Conservation (phyloP, 495 filamentous ascomycete genomes). For the Penicillium waksmanii region DNA sequence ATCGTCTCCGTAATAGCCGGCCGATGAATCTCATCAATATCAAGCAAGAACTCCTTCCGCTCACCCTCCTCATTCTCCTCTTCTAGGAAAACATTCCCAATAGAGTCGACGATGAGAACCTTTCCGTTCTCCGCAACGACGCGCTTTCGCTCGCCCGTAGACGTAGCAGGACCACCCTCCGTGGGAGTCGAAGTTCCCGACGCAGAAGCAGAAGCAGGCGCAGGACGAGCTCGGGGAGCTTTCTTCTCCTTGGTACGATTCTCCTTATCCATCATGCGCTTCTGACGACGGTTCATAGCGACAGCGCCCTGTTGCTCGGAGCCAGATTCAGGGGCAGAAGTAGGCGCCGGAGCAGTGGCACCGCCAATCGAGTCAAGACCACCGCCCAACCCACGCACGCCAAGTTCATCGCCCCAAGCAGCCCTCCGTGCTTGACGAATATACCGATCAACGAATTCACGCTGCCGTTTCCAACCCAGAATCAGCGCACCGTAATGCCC, state of each 20-base stretch:
- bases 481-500: slow-evolving; percentile 84
- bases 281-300: slow-evolving; percentile 82
- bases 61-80: slow-evolving; percentile 86
- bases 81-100: slow-evolving; percentile 90
- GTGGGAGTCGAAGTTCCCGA: slow-evolving; percentile 56
- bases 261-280: slow-evolving; percentile 83
- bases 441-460: slow-evolving; percentile 87
- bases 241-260: slow-evolving; percentile 66
- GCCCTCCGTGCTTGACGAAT: slow-evolving; percentile 85
- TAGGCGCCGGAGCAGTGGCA: slow-evolving; percentile 30
- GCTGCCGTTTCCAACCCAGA: slow-evolving; percentile 84
- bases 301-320: slow-evolving; percentile 44
- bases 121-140: slow-evolving; percentile 95
- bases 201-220: slow-evolving; percentile 32
- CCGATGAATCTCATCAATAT: slow-evolving; percentile 67
- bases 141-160: slow-evolving; percentile 74
- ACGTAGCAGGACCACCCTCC: slow-evolving; percentile 43
- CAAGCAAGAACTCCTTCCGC: slow-evolving; percentile 78
- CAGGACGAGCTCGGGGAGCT: slow-evolving; percentile 15
- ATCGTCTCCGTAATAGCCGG: slow-evolving; percentile 73
- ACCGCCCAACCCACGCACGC: slow-evolving; percentile 68
- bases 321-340: slow-evolving; percentile 42
- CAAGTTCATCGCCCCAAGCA: slow-evolving; percentile 83
- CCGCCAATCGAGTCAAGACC: slow-evolving; percentile 51
- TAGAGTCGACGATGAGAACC: slow-evolving; percentile 85